Percentiles rank a stretch among this genome's conserved stretches.
Evolutionary conservation across 176 grass and related monocot species (phyloP).

Genomic region (Metroxylon sagu): DNA sequence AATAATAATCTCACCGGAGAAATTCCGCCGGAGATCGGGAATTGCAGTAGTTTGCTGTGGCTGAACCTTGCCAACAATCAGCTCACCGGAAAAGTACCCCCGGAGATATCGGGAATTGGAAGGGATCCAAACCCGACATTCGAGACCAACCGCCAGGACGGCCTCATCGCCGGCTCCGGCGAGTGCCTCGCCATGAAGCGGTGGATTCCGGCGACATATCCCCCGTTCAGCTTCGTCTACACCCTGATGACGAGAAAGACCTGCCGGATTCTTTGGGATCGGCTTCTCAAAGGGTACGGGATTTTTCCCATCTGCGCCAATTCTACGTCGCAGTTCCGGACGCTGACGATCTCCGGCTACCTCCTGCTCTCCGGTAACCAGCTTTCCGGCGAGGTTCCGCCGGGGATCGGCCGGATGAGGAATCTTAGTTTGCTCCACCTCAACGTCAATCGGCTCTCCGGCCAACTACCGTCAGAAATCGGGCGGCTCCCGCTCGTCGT

Average conservation of each 20-base stretch:
- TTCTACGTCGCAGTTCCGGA: conserved; percentile 32
- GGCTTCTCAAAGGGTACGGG: conserved; percentile 60
- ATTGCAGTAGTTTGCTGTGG: conserved; percentile 83
- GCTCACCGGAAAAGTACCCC: conserved; percentile 56
- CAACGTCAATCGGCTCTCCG: conserved; percentile 40
- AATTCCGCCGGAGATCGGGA: conserved; percentile 42
- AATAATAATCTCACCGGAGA: too few relatives aligned
- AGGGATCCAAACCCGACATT: conserved; percentile 57
- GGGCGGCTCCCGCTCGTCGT: conserved; percentile 47
- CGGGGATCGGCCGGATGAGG: conserved; percentile 40
- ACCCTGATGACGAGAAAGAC: conserved; percentile 53
- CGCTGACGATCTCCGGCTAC: conserved; percentile 59
- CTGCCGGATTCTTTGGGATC: conserved; percentile 61
- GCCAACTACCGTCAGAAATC: conserved; percentile 46
- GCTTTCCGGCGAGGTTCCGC: conserved; percentile 49
- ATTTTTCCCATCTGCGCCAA: conserved; percentile 66
- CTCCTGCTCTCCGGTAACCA: conserved; percentile 63
- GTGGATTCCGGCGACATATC: conserved; percentile 82
- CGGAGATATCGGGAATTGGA: conserved; percentile 50
- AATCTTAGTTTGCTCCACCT: conserved; percentile 72
- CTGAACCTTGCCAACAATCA: conserved; percentile 53
- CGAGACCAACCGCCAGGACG: conserved; percentile 31
- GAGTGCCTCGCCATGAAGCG: conserved; percentile 71
- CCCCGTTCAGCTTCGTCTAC: conserved; percentile 83
- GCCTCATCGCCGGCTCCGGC: conserved; percentile 45